phyloP scores from a whole-genome alignment of 257 asterid species.

The Echites panduratus region DNA sequence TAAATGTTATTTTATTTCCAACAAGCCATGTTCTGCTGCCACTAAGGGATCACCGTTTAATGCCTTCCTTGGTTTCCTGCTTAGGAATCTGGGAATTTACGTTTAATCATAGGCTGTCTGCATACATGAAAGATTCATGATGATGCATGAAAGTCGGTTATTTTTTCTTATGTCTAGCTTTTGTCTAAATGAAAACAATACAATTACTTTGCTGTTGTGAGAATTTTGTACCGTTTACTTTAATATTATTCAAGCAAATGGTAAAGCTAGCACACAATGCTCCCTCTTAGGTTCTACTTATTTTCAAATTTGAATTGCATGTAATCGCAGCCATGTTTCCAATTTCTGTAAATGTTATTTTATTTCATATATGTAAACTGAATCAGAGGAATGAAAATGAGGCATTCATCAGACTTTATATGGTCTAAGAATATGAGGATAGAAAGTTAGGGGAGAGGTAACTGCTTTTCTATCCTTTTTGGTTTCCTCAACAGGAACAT shows the following conservation, averaged over 20 bases:
- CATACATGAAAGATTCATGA: neutral
- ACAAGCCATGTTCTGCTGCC: neutral
- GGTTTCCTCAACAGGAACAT: neutral
- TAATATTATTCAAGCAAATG: neutral
- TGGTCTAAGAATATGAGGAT: neutral
- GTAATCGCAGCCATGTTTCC: neutral
- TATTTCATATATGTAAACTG: neutral
- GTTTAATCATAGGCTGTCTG: neutral
- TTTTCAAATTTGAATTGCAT: neutral
- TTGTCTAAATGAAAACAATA: neutral
- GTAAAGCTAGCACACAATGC: neutral
- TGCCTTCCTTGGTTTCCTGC: neutral
- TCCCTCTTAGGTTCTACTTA: neutral
- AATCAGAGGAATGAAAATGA: neutral
- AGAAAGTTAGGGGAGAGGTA: neutral
- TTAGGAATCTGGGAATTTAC: neutral
- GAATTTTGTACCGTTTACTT: neutral
- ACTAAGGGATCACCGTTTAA: neutral
- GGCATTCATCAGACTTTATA: neutral
- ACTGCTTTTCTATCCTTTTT: neutral
- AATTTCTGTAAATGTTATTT: neutral
- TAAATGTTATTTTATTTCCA: neutral
- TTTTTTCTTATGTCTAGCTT: neutral
- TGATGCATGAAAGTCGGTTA: neutral
- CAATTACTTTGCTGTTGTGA: neutral